These are phyloP conservation scores for Arabis alpina DNA, from an alignment of 345 rosid genomes.

Conservation along the genomic window DNA sequence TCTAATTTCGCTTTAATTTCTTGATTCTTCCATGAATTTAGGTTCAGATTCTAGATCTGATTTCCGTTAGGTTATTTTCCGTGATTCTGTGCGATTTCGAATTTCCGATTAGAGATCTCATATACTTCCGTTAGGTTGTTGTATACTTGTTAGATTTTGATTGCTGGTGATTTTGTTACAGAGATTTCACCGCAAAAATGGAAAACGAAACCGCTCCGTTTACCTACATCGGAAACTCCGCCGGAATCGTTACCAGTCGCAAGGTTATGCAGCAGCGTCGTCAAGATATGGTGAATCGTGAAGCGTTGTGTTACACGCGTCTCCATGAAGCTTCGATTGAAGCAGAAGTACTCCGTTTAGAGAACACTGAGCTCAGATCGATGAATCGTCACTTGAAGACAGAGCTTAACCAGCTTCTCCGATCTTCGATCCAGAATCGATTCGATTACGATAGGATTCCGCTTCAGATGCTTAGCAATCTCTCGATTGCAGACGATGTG, in stretches of 20 bases:
- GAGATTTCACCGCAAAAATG: constrained; percentile 24
- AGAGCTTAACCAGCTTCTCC: constrained; percentile 43
- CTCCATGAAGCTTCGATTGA: constrained; percentile 58
- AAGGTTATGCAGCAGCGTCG: constrained; percentile 53
- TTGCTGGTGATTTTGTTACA: constrained; percentile 22
- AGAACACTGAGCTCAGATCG: constrained; percentile 69
- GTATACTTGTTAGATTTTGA: neutral
- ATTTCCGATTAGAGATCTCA: neutral
- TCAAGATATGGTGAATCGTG: constrained; percentile 66
- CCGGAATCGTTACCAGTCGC: constrained; percentile 41
- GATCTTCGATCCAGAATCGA: constrained; percentile 52
- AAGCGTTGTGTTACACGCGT: constrained; percentile 72
- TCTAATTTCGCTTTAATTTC: constrained; percentile 11
- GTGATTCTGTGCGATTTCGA: constrained; percentile 6
- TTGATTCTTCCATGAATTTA: neutral
- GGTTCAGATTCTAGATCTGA: constrained; percentile 24
- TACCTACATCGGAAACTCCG: constrained; percentile 34
- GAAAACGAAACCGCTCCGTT: constrained; percentile 51
- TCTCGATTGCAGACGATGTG: constrained; percentile 38
- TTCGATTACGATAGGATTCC: constrained; percentile 34
- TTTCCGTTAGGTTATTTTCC: neutral
- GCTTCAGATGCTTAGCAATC: constrained; percentile 47
- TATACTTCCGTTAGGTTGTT: neutral
- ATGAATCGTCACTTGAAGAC: constrained; percentile 57
- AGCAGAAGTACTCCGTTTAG: constrained; percentile 60